Evolutionary conservation across 2,329 filamentous ascomycete genomes (phyloP), one percentile per base, ranked within the genome.

Genomic region (Pseudogymnoascus sp.): DNA sequence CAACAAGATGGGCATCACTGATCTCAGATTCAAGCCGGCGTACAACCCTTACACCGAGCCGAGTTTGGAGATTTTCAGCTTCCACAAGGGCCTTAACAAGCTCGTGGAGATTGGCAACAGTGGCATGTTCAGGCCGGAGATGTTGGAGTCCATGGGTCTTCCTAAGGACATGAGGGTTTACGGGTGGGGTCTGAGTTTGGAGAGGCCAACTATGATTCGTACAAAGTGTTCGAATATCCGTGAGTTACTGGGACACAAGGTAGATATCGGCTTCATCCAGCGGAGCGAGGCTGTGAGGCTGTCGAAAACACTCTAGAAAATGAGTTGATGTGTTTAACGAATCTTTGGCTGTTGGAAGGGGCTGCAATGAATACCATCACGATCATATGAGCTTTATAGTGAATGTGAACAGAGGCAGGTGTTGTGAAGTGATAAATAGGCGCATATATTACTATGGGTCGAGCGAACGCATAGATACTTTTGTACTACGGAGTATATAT

Each of bases 191-290:
- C 77, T 99, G 72, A 90, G 86, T 74, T 76, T 99, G 72, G 94
- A 99, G 81, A 79, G 94, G 69, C 94, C 94, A 62, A 97, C 94
- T 9, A 99, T 97, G 94, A 96, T 97, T 78, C 94, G 95, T 82
- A 59, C 57, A 39, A 59, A 59, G 57, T 59, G 57, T 64, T 90
- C 84, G 71, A 97, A 97, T 75, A 97, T 97, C 69, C 85, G 92
- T 68, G 92, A 96, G 76, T 77, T 97, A 71, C 79, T 99, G 61
- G 93, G 93, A 11, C 93, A 99, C 79, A 96, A 96, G 79, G 92
- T 97, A 41, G 92, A 97, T 76, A 77, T 97, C 72, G 86, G 86
- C 71, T 97, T 97, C 78, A 92, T 99, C 68, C 88, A 95, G 79
- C 86, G 82, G 68, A 97, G 96, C 76, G 87, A 93, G 9, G 94